phyloP scores from a whole-genome alignment of 2,329 filamentous ascomycete genomes.

The Pseudonectria buxi region DNA sequence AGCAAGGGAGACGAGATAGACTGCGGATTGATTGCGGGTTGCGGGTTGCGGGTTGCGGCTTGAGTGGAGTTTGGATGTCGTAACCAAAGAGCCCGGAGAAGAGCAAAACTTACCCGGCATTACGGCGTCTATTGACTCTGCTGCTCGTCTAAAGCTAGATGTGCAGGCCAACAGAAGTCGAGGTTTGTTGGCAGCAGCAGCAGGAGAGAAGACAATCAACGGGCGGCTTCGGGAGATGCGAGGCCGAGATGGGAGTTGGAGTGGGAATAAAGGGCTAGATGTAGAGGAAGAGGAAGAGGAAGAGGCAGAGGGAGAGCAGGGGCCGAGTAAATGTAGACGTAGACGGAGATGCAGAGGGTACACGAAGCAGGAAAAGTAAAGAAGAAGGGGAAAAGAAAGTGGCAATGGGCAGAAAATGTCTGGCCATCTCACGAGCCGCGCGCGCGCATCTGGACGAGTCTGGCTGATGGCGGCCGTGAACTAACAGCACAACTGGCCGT shows the following conservation, averaged over 20 bases:
- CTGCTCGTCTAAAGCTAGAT: background rate
- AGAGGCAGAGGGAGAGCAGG: constrained; percentile 2
- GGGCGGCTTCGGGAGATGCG: constrained; percentile 1
- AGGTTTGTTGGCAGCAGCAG: too few species aligned
- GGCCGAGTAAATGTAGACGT: constrained; percentile 6
- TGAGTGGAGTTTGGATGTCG: too few species aligned
- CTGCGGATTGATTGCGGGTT: background rate
- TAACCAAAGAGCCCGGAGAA: too few species aligned
- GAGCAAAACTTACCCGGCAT: too few species aligned
- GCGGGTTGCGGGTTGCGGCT: background rate
- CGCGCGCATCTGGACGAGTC: background rate
- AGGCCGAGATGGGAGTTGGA: background rate
- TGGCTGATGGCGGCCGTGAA: too few species aligned
- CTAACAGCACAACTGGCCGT: too few species aligned
- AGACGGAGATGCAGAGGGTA: constrained; percentile 1
- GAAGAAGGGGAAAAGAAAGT: background rate
- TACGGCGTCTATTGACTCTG: too few species aligned
- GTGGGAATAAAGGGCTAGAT: too few species aligned
- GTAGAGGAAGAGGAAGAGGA: constrained; percentile 4
- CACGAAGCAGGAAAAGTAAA: constrained; percentile 1
- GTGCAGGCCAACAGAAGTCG: too few species aligned
- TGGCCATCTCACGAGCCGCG: constrained; percentile 7
- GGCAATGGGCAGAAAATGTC: constrained; percentile 1
- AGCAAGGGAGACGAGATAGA: too few species aligned
- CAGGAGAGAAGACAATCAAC: too few species aligned